Base-by-base conservation (phyloP, 169 alveolate genomes). In the Eimeria necatrix region DNA sequence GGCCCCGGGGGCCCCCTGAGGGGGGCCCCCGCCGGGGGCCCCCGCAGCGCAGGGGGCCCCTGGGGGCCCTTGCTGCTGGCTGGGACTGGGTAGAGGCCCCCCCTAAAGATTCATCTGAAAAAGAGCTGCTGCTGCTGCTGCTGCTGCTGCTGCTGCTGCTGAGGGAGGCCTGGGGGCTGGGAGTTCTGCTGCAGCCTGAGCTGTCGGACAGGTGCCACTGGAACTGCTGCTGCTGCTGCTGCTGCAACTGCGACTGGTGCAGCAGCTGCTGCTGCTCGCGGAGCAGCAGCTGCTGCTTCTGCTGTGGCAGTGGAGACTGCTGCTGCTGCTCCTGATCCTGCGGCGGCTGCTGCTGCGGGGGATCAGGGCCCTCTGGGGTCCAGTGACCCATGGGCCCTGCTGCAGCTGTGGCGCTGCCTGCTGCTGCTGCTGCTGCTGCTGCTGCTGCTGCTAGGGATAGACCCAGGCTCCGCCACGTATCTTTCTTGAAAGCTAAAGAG, bases 391-490 rank as follows among this genome's bases (percentile, higher is more conserved):
- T 8, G 4, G 18, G 14, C 41, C 81, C 51, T 22, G 52, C 49
- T 7, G 81, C 6, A 2, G n/a, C 32, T 71, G 81, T 48, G 14
- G 81, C 81, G 14, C 49, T 48, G 3, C 49, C 81, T 71, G 81
- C 46, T 3, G 81, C 81, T 4, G 81, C 81, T 61, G 73, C 73
- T 61, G 73, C 73, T 61, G 73, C 73, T 61, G 73, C 73, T 61
- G 73, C 73, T 61, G 73, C 73, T 61, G 73, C 73, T 61, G 5
- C n/a, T 61, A n/a, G n/a, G n/a, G n/a, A n/a, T n/a, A n/a, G n/a
- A n/a, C n/a, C n/a, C n/a, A n/a, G n/a, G n/a, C n/a, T n/a, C n/a
- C n/a, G n/a, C n/a, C n/a, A n/a, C n/a, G n/a, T n/a, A n/a, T n/a
- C n/a, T n/a, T n/a, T n/a, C n/a, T n/a, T n/a, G n/a, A n/a, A n/a